A percentile compares a stretch with the other conserved stretches of the same genome.
Conservation (phyloP, 1,284 basidiomycete species). For the Xerocomus amazonicus region DNA sequence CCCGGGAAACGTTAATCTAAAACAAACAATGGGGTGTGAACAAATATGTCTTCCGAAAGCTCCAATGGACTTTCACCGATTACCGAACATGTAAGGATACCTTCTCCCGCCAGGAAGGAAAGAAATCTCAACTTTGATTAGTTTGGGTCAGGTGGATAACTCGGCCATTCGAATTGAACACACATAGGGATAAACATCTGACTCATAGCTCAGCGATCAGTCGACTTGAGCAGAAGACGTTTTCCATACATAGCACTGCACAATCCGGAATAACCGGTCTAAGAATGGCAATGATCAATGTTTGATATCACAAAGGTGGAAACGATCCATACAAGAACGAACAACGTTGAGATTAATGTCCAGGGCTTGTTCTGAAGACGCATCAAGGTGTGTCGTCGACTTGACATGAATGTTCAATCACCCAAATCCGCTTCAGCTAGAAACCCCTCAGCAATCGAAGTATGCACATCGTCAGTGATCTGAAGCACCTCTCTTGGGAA, state of each 20-base stretch:
- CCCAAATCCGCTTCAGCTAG: slow-evolving; percentile 1
- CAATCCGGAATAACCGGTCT: not conserved
- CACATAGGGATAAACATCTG: not conserved
- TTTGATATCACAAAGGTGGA: not conserved
- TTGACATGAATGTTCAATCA: not conserved
- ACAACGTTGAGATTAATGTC: not conserved
- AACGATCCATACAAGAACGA: not conserved
- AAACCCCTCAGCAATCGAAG: not conserved
- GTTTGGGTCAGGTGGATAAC: not conserved
- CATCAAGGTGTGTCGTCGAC: not conserved
- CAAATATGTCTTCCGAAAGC: not conserved
- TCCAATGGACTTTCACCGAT: not conserved
- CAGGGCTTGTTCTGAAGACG: not conserved
- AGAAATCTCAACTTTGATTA: not conserved
- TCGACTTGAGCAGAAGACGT: not conserved
- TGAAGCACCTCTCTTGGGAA: not conserved
- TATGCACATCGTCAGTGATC: not conserved
- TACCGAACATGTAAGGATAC: not conserved
- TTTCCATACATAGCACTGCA: not conserved
- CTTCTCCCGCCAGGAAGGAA: not conserved
- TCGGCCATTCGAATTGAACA: not conserved
- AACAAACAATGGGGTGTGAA: not conserved
- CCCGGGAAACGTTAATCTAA: not conserved
- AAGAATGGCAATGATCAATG: not conserved
- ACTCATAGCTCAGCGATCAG: not conserved